Percentiles rank a stretch among this genome's conserved stretches.
phyloP scores from a whole-genome alignment of 2,329 filamentous ascomycete species.

The Mariannaea sp. region DNA sequence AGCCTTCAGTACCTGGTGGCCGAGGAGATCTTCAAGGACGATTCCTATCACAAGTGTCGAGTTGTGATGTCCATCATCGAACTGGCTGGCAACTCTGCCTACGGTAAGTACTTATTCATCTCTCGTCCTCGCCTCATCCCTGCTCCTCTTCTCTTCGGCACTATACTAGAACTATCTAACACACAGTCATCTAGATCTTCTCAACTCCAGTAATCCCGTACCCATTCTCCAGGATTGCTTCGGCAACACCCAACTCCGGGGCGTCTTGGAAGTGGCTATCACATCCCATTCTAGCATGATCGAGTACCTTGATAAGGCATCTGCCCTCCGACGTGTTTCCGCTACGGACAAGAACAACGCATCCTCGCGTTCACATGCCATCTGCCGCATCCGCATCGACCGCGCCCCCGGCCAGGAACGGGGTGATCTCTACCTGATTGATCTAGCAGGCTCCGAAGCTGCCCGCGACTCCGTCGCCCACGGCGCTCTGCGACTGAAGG shows the following conservation, averaged over 20 bases:
- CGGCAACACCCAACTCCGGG: slow-evolving; percentile 50
- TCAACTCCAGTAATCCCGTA: slow-evolving; percentile 48
- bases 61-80: slow-evolving; percentile 47
- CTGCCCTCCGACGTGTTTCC: slow-evolving; percentile 48
- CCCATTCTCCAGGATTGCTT: slow-evolving; percentile 53
- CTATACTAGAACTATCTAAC: background rate
- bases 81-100: slow-evolving; percentile 45
- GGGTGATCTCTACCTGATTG: slow-evolving; percentile 53
- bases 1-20: slow-evolving; percentile 48
- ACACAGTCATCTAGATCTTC: slow-evolving; percentile 43
- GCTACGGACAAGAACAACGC: slow-evolving; percentile 52
- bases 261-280: slow-evolving; percentile 47
- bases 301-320: slow-evolving; percentile 44
- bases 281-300: slow-evolving; percentile 38
- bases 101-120: slow-evolving; percentile 28
- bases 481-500: slow-evolving; percentile 50
- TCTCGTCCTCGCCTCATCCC: background rate
- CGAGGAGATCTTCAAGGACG: slow-evolving; percentile 39
- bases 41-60: slow-evolving; percentile 34
- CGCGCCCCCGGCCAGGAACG: slow-evolving; percentile 41
- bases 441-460: slow-evolving; percentile 55
- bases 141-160: background rate
- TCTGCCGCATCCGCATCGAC: slow-evolving; percentile 53
- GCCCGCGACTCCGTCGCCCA: slow-evolving; percentile 50
- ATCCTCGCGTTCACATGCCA: slow-evolving; percentile 54